These are phyloP conservation scores for Penicillium sp. DNA, from an alignment of 2,329 filamentous ascomycete species.

Conservation along the genomic window DNA sequence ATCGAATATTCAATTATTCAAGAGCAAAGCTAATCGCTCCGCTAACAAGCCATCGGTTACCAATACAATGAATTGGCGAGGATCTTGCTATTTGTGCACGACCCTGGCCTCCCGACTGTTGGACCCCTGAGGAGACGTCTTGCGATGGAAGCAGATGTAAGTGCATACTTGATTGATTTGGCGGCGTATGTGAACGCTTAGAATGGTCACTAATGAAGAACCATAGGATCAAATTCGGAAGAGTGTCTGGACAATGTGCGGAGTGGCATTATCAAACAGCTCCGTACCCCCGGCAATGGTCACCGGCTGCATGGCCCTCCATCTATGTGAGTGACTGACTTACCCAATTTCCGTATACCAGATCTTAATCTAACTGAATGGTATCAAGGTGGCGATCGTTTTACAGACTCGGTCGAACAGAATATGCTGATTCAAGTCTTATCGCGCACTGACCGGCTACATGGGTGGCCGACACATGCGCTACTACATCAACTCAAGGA, in stretches of 20 bases:
- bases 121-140: constrained; percentile 26
- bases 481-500: constrained; percentile 30
- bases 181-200: not conserved
- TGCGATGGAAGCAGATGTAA: constrained; percentile 28
- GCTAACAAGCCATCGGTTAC: constrained; percentile 27
- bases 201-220: not conserved
- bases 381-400: constrained; percentile 32
- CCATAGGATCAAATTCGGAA: constrained; percentile 30
- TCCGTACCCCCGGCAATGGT: constrained; percentile 35
- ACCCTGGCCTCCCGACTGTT: constrained; percentile 25
- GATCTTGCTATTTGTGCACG: constrained; percentile 28
- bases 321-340: constrained; percentile 25
- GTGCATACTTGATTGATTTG: not conserved
- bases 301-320: constrained; percentile 32
- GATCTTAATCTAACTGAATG: not conserved
- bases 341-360: not conserved
- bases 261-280: constrained; percentile 32
- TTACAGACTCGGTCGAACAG: constrained; percentile 33
- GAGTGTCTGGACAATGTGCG: constrained; percentile 35
- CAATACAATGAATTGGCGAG: constrained; percentile 32
- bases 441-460: constrained; percentile 25
- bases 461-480: constrained; percentile 32
- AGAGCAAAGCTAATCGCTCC: constrained; percentile 3
- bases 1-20: not conserved
- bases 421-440: constrained; percentile 32